phyloP scores from a whole-genome alignment of 371 early-diverging fungal species.

The Mortierella sp. region DNA sequence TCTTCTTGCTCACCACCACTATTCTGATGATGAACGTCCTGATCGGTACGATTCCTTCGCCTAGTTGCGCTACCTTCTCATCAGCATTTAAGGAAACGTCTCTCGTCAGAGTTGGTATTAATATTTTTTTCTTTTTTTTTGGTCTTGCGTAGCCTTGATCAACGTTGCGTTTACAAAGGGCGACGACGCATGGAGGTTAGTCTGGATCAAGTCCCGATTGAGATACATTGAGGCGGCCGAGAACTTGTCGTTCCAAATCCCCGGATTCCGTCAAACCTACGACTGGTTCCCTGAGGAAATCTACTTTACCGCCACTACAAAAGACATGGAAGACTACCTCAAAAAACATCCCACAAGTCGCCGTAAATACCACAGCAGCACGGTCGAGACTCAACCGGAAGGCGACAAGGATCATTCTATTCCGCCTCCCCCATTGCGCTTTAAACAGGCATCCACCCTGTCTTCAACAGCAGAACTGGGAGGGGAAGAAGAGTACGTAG shows the following conservation, averaged over 20 bases:
- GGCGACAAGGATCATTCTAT: no score
- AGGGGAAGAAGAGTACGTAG: no score
- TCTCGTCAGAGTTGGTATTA: no score
- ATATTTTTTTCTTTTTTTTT: neutral
- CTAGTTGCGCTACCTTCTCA: no score
- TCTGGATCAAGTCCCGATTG: conserved; percentile 11
- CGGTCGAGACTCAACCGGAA: no score
- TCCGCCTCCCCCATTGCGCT: no score
- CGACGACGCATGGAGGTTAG: conserved; percentile 11
- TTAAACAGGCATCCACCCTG: no score
- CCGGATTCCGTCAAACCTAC: conserved; percentile 10
- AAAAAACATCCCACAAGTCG: no score
- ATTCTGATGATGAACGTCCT: conserved; percentile 14
- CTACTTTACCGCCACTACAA: conserved; percentile 15
- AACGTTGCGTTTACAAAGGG: neutral
- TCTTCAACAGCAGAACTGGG: no score
- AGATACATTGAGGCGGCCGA: conserved; percentile 21
- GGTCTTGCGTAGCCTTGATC: neutral
- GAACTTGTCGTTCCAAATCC: conserved; percentile 16
- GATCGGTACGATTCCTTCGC: no score
- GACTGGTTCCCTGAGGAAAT: conserved; percentile 4
- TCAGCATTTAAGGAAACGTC: no score
- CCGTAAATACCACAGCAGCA: no score
- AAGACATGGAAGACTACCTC: conserved; percentile 4
- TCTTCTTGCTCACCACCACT: conserved; percentile 1